These are phyloP conservation scores for Cladosporium austrohemisphaericum DNA, from an alignment of 2,329 filamentous ascomycete species.

Conservation along the genomic window DNA sequence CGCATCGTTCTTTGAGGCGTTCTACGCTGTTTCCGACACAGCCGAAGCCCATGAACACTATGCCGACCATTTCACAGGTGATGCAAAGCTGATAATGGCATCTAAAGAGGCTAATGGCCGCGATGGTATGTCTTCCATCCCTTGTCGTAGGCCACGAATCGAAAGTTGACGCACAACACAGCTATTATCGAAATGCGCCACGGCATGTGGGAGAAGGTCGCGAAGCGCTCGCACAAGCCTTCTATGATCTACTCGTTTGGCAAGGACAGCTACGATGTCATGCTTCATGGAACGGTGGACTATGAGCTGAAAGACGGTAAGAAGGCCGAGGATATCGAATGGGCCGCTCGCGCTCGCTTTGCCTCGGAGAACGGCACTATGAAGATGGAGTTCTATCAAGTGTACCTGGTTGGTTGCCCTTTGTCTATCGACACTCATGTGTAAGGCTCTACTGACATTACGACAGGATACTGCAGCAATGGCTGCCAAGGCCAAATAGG, in stretches of 20 bases:
- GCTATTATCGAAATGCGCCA: conserved; percentile 43
- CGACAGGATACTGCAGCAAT: conserved; percentile 5
- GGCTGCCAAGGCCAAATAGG: conserved; percentile 11
- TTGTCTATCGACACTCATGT: background rate
- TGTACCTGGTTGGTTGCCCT: conserved; percentile 51
- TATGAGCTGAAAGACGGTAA: conserved; percentile 52
- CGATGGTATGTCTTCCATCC: conserved; percentile 37
- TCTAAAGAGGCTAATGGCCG: conserved; percentile 44
- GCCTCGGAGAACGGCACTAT: conserved; percentile 50
- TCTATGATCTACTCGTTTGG: conserved; percentile 51
- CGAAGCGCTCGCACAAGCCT: conserved; percentile 44
- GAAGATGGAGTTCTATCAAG: conserved; percentile 53
- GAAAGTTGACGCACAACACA: background rate
- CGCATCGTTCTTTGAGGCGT: conserved; percentile 44
- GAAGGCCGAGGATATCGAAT: conserved; percentile 44
- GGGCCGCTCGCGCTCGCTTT: conserved; percentile 54
- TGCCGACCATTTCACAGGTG: conserved; percentile 44
- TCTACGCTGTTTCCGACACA: conserved; percentile 46
- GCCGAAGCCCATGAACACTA: conserved; percentile 50
- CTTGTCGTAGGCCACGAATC: background rate
- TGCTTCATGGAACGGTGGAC: conserved; percentile 53
- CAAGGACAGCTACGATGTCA: conserved; percentile 45
- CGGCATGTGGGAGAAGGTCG: conserved; percentile 52
- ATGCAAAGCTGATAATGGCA: conserved; percentile 53
- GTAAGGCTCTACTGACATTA: background rate